Percentiles rank a stretch among this genome's conserved stretches.
These are phyloP conservation scores for Phytophthora fragariae DNA, from an alignment of 352 stramenopile genomes.

Conservation along the genomic window DNA sequence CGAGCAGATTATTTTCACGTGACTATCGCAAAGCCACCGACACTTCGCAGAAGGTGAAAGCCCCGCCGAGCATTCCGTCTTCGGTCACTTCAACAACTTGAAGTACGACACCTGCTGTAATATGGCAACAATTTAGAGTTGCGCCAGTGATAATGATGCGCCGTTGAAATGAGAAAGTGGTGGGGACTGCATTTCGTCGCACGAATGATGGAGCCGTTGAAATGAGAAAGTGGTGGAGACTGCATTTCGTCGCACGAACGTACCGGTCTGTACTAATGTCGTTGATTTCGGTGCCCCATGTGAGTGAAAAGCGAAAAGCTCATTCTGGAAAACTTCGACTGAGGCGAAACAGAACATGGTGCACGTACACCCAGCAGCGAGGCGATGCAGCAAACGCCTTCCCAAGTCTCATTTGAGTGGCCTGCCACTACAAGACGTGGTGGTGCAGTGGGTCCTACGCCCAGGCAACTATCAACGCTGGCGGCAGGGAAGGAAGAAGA, in stretches of 20 bases:
- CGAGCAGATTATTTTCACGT: constrained; percentile 24
- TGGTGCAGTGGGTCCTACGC: not conserved
- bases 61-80: constrained; percentile 16
- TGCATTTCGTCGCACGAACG: not conserved
- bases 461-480: not conserved
- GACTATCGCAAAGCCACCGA: not conserved
- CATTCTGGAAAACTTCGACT: not conserved
- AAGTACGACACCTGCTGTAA: not conserved
- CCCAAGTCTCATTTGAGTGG: not conserved
- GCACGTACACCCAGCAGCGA: not conserved
- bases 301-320: not conserved
- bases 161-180: too few relatives aligned
- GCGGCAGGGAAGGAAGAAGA: not conserved
- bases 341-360: not conserved
- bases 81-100: constrained; percentile 15
- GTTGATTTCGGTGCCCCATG: not conserved
- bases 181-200: too few relatives aligned
- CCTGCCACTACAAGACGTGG: not conserved
- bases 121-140: not conserved
- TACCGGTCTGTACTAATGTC: too few relatives aligned
- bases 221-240: too few relatives aligned
- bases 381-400: not conserved
- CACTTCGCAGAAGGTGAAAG: constrained; percentile 18
- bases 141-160: too few relatives aligned
- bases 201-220: not conserved